phyloP scores from a whole-genome alignment of 73 alveolate species.

The Breviolum minutum region DNA sequence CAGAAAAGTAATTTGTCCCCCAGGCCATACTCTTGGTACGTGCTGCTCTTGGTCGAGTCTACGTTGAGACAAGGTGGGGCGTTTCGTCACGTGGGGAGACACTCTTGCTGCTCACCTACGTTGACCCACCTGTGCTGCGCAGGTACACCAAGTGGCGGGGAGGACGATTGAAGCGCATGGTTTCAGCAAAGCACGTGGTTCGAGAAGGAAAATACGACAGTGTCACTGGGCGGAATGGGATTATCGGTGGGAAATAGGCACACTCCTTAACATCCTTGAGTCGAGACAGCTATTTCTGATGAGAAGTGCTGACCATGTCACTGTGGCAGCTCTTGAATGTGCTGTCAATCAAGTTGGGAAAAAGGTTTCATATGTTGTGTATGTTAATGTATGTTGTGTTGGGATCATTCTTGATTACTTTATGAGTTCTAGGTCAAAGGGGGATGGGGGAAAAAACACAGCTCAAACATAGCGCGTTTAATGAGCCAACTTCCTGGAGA shows the following conservation, averaged over 20 bases:
- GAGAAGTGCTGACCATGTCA: too few species aligned
- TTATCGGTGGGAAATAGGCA: background rate
- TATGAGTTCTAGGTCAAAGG: too few species aligned
- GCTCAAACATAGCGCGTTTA: too few species aligned
- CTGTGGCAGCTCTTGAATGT: too few species aligned
- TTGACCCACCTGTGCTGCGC: background rate
- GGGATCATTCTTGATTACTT: too few species aligned
- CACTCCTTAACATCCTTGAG: too few species aligned
- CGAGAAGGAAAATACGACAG: constrained; percentile 85
- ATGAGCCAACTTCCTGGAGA: too few species aligned
- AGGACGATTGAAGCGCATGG: constrained; percentile 89
- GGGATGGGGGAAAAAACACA: too few species aligned
- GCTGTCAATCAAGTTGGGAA: too few species aligned
- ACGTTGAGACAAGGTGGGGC: constrained; percentile 71
- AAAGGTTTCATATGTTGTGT: too few species aligned
- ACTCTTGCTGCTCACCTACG: background rate
- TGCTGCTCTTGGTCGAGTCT: constrained; percentile 92
- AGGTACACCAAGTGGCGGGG: constrained; percentile 95
- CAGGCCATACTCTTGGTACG: constrained; percentile 76
- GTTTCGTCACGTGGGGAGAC: background rate
- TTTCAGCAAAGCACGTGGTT: constrained; percentile 86
- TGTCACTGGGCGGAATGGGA: background rate
- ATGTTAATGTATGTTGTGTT: too few species aligned
- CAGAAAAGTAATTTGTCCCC: background rate
- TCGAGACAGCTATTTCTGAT: too few species aligned